Evolutionary conservation across 441 rosid species (phyloP), one percentile per base, ranked within the genome.

Genomic region (Gossypium lobatum): DNA sequence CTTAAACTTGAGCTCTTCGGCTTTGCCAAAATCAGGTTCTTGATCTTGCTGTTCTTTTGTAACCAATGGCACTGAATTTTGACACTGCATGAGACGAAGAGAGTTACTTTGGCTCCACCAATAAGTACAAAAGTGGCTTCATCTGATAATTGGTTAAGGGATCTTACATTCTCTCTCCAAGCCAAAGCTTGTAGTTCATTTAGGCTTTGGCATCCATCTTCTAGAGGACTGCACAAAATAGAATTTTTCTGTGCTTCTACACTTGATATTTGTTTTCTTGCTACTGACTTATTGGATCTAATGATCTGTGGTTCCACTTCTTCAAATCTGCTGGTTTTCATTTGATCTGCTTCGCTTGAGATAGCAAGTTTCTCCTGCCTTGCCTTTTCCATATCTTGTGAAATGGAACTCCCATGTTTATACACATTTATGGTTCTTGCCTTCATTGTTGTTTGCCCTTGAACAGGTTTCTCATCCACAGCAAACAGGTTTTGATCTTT

Each of bases 131-230:
- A 65, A 34, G 20, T 70, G 59, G 46, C 45, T 58, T 65, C 45
- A 70, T 7, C 63, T 73, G 37, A 59, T 72, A 23, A 74, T 64
- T 64, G 74, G 45, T 42, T 48, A 46, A 55, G 25, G 50, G 74
- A 52, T 67, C 90, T 88, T 86, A 93, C 98, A 28, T 71, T 77
- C 64, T 76, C 85, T 45, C 59, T 68, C 6, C 37, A 31, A 75
- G 71, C 77, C 75, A 70, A 76, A 25, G 64, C 82, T 78, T 69
- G 78, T 60, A 75, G 53, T 73, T 82, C 82, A 50, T 83, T 52
- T 0, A 75, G 63, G 58, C 71, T 63, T 74, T 28, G 77, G 78
- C 74, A 53, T 71, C 80, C 75, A 25, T 74, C 76, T 48, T 74
- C 74, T 0, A 8, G 37, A 21, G 71, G 68, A 80, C 23, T n/a